phyloP scores from a whole-genome alignment of 768 basidiomycete species.

The Leccinellum albellum region DNA sequence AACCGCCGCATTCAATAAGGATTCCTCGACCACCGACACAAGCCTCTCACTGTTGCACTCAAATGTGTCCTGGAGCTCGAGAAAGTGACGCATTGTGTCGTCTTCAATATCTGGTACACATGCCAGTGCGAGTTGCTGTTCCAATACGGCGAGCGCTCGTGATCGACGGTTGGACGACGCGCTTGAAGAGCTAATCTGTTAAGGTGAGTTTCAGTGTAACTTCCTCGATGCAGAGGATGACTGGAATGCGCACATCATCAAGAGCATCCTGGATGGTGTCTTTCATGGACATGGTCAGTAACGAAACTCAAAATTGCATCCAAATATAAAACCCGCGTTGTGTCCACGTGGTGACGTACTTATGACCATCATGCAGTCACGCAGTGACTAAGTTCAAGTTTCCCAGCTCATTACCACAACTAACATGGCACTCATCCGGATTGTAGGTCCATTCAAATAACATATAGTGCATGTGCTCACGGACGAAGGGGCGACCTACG shows the following conservation, averaged over 20 bases:
- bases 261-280: constrained; percentile 55
- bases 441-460: no score
- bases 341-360: background rate
- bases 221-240: background rate
- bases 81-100: constrained; percentile 50
- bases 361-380: no score
- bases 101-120: constrained; percentile 41
- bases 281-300: constrained; percentile 33
- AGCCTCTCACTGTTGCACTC: constrained; percentile 70
- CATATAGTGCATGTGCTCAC: no score
- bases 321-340: constrained; percentile 19
- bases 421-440: no score
- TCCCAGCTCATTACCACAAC: no score
- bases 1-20: constrained; percentile 5
- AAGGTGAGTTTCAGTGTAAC: constrained; percentile 10
- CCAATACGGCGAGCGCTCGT: constrained; percentile 53
- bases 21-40: background rate
- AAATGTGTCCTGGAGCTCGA: constrained; percentile 71
- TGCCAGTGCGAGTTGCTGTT: constrained; percentile 51
- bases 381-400: no score
- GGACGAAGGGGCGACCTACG: no score
- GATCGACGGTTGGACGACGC: constrained; percentile 50
- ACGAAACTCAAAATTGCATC: background rate
- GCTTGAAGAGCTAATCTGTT: constrained; percentile 62
- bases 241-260: constrained; percentile 54